Evolutionary conservation across 352 stramenopile genomes (phyloP), one percentile per base, ranked within the genome.

Genomic region (Phytopythium kandeliae): DNA sequence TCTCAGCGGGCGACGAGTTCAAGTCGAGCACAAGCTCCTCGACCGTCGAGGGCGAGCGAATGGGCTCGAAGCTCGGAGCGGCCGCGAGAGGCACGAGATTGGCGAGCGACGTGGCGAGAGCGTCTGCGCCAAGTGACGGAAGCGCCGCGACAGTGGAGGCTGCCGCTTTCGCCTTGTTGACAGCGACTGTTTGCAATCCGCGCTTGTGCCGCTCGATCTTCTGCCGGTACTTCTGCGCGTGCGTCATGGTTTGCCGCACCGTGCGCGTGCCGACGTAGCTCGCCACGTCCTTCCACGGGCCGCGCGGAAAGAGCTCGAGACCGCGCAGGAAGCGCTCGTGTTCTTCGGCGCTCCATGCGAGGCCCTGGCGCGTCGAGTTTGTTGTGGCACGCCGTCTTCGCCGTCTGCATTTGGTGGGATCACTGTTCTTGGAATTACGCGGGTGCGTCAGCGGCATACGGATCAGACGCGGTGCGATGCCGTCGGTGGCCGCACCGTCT

Each of bases 161-260:
- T 22, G 37, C 13, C 7, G 26, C 10, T 8, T 13, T 9, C 26
- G 17, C 6, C 43, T 35, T 48, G 22, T 38, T 38, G 26, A 7
- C 4, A 17, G 16, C 30, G 26, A 26, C 30, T 12, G 44, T 2
- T 17, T 38, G 44, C 15, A 49, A 28, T 8, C 44, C 44, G 25
- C 44, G 44, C 44, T 49, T 24, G 19, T 49, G 46, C 30, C 46
- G n/a, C 26, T 30, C 46, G 33, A 51, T 51, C 45, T 89, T 89
- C 54, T 86, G 68, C 0, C 73, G 72, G 56, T 88, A 88, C 62
- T 89, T 87, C 46, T 89, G 78, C 21, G 75, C 78, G 46, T 91
- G 77, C 0, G 77, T 88, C 75, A 86, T 86, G 31, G 75, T 86
- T 67, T 89, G 78, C 16, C 78, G 73, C 42, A 86, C 77, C 0